phyloP scores from a whole-genome alignment of 2,329 filamentous ascomycete genomes.

The Epichloe amarillans region DNA sequence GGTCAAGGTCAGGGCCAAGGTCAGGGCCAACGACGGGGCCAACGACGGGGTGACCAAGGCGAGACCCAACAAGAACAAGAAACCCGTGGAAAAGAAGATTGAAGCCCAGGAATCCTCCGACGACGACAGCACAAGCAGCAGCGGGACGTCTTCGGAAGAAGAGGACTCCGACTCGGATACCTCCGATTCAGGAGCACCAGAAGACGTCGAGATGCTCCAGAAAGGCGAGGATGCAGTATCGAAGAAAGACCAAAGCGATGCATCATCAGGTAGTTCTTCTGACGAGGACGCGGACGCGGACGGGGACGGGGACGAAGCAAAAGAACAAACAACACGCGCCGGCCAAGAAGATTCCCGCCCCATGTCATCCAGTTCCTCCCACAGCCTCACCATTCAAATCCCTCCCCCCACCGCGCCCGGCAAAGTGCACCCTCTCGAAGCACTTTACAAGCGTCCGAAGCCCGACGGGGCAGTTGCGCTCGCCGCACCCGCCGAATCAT shows the following conservation, averaged over 20 bases:
- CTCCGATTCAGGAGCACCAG: slow-evolving; percentile 12
- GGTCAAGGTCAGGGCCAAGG: slow-evolving; percentile 20
- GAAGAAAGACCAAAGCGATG: slow-evolving; percentile 9
- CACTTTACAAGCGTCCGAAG: slow-evolving; percentile 69
- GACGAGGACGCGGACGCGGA: slow-evolving; percentile 10
- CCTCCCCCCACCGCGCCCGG: slow-evolving; percentile 35
- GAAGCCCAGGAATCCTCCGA: neutral
- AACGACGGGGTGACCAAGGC: neutral
- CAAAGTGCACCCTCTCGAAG: slow-evolving; percentile 72
- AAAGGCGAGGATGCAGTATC: slow-evolving; percentile 9
- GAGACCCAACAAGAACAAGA: slow-evolving; percentile 11
- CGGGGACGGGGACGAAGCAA: neutral
- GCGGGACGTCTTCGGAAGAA: slow-evolving; percentile 22
- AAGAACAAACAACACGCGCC: slow-evolving; percentile 11
- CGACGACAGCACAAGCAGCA: slow-evolving; percentile 26
- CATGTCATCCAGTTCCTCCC: slow-evolving; percentile 35
- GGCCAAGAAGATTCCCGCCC: slow-evolving; percentile 12
- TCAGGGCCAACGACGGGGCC: slow-evolving; percentile 1
- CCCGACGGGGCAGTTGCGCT: slow-evolving; percentile 22
- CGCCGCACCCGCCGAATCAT: slow-evolving; percentile 35
- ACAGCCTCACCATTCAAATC: slow-evolving; percentile 42
- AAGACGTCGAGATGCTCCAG: slow-evolving; percentile 10
- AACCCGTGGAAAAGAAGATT: slow-evolving; percentile 8
- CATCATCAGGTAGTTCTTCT: slow-evolving; percentile 5
- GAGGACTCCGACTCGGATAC: slow-evolving; percentile 18